Conservation (phyloP, 2,329 filamentous ascomycete species). For the Aspergillus vadensis region DNA sequence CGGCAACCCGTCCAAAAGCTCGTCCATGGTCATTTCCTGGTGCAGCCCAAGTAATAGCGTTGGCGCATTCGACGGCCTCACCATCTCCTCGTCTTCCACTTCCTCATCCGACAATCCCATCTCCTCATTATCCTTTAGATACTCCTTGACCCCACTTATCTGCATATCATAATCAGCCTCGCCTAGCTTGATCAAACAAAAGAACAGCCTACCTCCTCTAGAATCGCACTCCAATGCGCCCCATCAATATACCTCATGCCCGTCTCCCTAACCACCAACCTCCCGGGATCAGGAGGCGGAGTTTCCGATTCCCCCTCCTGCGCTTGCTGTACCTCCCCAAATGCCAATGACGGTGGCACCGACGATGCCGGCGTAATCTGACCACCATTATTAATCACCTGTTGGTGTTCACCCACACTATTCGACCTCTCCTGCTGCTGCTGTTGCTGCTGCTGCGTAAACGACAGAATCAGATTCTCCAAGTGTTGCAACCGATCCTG, state of each 20-base stretch:
- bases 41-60: conserved; percentile 32
- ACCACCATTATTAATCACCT: not conserved
- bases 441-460: conserved; percentile 33
- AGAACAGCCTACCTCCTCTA: conserved; percentile 33
- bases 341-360: not conserved
- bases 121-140: conserved; percentile 26
- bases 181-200: no score
- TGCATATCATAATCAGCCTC: conserved; percentile 12
- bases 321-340: no score
- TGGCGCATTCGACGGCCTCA: conserved; percentile 26
- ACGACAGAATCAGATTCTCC: conserved; percentile 40
- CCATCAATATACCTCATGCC: conserved; percentile 41
- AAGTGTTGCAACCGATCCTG: conserved; percentile 41
- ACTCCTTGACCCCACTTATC: conserved; percentile 40
- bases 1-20: conserved; percentile 37
- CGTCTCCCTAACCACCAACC: conserved; percentile 32
- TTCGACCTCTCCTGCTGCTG: conserved; percentile 9
- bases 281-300: conserved; percentile 29
- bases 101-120: conserved; percentile 27
- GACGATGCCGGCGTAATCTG: conserved; percentile 15
- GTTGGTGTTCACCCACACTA: not conserved
- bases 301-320: conserved; percentile 15
- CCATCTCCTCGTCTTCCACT: conserved; percentile 21
- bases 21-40: conserved; percentile 31
- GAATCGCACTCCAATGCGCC: conserved; percentile 40